Evolutionary conservation across 148 eudicot genomes (phyloP), one percentile per base, ranked within the genome.

Genomic region (Cornus controversa): DNA sequence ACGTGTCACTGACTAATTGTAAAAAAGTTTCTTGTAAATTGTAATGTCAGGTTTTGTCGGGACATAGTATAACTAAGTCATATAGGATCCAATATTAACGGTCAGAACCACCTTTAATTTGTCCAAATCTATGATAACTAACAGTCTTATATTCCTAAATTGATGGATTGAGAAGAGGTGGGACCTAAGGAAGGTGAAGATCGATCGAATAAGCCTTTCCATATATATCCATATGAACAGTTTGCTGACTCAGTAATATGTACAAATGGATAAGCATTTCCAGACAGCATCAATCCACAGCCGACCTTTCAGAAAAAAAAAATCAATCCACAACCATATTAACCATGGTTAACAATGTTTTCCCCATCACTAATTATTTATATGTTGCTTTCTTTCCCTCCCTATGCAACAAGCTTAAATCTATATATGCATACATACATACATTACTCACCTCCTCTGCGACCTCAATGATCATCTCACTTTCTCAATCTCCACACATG

Each of bases 211-310:
- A n/a, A 40, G 6, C 15, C 58, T 40, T n/a, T n/a, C n/a, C n/a
- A n/a, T n/a, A n/a, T n/a, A n/a, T n/a, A 64, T 62, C 77, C 77
- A 64, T 6, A 40, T n/a, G 20, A 24, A 75, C 70, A 18, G 18
- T 3, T 25, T 25, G 77, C 77, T 75, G 70, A 75, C 69, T 75
- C 77, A 53, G 28, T 66, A 20, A 0, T 31, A 13, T 2, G 75
- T 54, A 34, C 54, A n/a, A 23, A 11, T 36, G 76, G 76, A 74
- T 74, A 74, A 62, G 76, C 67, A 34, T 34, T 24, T 31, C 67
- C 5, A 5, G 2, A 29, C 47, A 73, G 14, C 18, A 50, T 31
- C 34, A 1, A 31, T 16, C 15, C 57, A 50, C 57, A n/a, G n/a
- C n/a, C n/a, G n/a, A n/a, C n/a, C n/a, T n/a, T n/a, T n/a, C n/a